These are phyloP conservation scores for Amaranthus palmeri DNA, from an alignment of 148 eudicot species.

Conservation along the genomic window DNA sequence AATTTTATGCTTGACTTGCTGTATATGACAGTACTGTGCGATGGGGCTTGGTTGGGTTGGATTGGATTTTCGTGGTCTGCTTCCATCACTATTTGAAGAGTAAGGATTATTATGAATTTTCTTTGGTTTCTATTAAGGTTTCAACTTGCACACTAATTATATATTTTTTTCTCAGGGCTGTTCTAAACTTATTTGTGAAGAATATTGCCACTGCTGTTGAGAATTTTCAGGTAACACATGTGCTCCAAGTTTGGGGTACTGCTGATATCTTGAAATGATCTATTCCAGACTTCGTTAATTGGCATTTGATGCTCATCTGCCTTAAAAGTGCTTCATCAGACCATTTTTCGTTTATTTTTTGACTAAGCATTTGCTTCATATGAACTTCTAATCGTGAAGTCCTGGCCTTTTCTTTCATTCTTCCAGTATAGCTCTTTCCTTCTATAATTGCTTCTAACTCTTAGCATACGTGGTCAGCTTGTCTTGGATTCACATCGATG, in stretches of 20 bases:
- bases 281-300: not conserved
- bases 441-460: conserved; percentile 4
- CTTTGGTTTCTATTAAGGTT: not conserved
- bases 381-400: not conserved
- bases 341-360: too few species aligned
- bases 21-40: conserved; percentile 70
- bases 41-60: conserved; percentile 99
- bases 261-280: conserved; percentile 1
- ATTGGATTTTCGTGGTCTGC: conserved; percentile 94
- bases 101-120: conserved; percentile 27
- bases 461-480: conserved; percentile 41
- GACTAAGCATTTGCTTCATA: not conserved
- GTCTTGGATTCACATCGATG: conserved; percentile 97
- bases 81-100: conserved; percentile 98
- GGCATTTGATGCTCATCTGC: not conserved
- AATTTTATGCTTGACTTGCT: conserved; percentile 15
- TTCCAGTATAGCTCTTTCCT: not conserved
- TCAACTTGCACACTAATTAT: conserved; percentile 15
- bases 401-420: not conserved
- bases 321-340: not conserved
- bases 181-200: conserved; percentile 74
- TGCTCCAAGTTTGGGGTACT: not conserved
- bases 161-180: conserved; percentile 64
- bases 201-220: conserved; percentile 80
- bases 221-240: conserved; percentile 77